Conservation (phyloP, 495 filamentous ascomycete species). For the Talaromyces stipitatus region DNA sequence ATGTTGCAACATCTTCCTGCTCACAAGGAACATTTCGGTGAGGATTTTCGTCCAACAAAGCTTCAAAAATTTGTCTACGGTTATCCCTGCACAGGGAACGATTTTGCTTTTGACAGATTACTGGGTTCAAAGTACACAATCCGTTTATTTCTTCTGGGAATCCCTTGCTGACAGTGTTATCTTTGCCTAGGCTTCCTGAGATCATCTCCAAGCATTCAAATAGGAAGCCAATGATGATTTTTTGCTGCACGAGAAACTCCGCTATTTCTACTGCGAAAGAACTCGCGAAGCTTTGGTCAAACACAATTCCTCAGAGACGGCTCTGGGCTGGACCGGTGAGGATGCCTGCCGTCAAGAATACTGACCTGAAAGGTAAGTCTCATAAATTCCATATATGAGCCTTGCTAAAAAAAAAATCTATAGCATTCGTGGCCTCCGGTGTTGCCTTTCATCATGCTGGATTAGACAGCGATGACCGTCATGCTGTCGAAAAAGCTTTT, state of each 20-base stretch:
- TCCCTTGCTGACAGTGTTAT: not conserved
- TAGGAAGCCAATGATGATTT: slow-evolving; percentile 84
- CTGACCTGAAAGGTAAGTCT: slow-evolving; percentile 50
- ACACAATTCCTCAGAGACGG: slow-evolving; percentile 44
- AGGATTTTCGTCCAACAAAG: slow-evolving; percentile 84
- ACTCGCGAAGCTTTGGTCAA: slow-evolving; percentile 60
- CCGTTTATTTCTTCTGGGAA: not conserved
- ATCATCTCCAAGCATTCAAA: slow-evolving; percentile 71
- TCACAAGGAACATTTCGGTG: slow-evolving; percentile 71
- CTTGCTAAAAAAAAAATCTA: not conserved
- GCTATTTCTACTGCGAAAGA: slow-evolving; percentile 66
- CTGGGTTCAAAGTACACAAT: slow-evolving; percentile 58
- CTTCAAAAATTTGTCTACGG: slow-evolving; percentile 84
- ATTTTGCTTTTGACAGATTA: slow-evolving; percentile 79
- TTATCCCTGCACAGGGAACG: slow-evolving; percentile 57
- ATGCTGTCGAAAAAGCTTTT: slow-evolving; percentile 63
- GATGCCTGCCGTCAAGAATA: slow-evolving; percentile 48
- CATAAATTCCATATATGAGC: not conserved
- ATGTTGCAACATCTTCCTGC: slow-evolving; percentile 63
- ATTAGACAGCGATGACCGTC: slow-evolving; percentile 62
- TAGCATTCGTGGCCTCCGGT: slow-evolving; percentile 55
- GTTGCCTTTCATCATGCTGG: slow-evolving; percentile 96
- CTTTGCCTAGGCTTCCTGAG: slow-evolving; percentile 47
- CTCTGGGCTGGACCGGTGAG: slow-evolving; percentile 61
- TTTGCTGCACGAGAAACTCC: slow-evolving; percentile 81